Conservation (phyloP, 1,139 yeast genomes). For the Diutina scorzettiae region DNA sequence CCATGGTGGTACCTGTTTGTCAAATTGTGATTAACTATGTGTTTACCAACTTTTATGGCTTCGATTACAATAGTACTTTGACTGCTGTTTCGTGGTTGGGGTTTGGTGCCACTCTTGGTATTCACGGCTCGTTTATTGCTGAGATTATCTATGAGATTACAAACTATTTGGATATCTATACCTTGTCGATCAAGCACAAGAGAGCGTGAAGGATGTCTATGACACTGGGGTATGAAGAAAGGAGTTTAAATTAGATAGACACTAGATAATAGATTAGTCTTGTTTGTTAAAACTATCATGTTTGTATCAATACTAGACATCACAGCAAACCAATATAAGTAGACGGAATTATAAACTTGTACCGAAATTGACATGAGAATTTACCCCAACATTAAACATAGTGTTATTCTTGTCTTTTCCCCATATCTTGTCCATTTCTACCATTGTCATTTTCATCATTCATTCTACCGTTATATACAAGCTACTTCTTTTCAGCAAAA, state of each 20-base stretch:
- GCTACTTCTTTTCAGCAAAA: constrained; percentile 23
- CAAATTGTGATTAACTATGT: constrained; percentile 39
- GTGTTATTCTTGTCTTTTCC: too few species aligned
- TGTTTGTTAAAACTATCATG: too few species aligned
- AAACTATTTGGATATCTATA: constrained; percentile 70
- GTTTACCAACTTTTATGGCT: constrained; percentile 24
- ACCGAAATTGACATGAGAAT: too few species aligned
- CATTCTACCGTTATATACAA: constrained; percentile 7
- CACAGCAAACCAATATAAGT: too few species aligned
- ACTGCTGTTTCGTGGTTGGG: constrained; percentile 55
- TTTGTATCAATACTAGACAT: background rate
- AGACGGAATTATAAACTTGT: too few species aligned
- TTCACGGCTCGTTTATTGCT: constrained; percentile 66
- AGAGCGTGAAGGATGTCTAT: constrained; percentile 19
- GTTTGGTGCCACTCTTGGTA: constrained; percentile 62
- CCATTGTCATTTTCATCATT: background rate
- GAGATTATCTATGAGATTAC: constrained; percentile 84
- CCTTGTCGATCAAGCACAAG: constrained; percentile 74
- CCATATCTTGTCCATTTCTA: too few species aligned
- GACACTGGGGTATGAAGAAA: too few species aligned
- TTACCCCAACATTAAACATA: too few species aligned
- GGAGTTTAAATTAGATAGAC: background rate
- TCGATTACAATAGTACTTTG: constrained; percentile 26
- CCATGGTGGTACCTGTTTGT: constrained; percentile 52
- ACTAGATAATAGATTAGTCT: background rate